These are phyloP conservation scores for Dichotomocladium elegans DNA, from an alignment of 371 early-diverging fungal species.

Conservation along the genomic window DNA sequence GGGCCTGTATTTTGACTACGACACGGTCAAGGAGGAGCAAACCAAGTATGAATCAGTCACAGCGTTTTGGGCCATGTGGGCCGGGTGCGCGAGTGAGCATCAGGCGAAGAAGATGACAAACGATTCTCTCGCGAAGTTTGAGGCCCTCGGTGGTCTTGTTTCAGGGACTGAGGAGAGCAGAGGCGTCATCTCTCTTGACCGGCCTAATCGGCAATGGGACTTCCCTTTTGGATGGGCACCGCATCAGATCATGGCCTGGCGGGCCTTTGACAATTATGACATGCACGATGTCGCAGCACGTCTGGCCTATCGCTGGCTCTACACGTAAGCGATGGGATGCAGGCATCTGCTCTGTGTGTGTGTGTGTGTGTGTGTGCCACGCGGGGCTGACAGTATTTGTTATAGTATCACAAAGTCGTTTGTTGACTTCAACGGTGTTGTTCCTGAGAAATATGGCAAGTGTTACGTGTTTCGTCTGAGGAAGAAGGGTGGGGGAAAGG, in stretches of 20 bases:
- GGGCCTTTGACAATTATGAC: slow-evolving; percentile 77
- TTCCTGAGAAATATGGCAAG: slow-evolving; percentile 86
- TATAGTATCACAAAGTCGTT: slow-evolving; percentile 82
- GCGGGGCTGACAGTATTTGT: no score
- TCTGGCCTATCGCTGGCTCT: slow-evolving; percentile 90
- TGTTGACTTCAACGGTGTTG: slow-evolving; percentile 96
- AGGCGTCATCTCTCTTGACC: slow-evolving; percentile 63
- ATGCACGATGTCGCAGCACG: slow-evolving; percentile 67
- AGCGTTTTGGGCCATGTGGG: slow-evolving; percentile 69
- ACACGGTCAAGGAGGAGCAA: slow-evolving; percentile 39
- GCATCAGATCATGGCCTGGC: slow-evolving; percentile 94
- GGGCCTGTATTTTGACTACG: slow-evolving; percentile 53
- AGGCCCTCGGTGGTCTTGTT: slow-evolving; percentile 80
- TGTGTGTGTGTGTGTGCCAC: no score
- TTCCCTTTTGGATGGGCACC: slow-evolving; percentile 94
- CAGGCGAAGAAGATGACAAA: slow-evolving; percentile 55
- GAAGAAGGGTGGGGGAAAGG: no score
- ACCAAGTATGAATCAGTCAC: slow-evolving; percentile 66
- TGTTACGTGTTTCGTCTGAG: not conserved
- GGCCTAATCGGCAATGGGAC: slow-evolving; percentile 95
- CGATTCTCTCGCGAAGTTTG: slow-evolving; percentile 56
- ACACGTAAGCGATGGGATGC: slow-evolving; percentile 47
- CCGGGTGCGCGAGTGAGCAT: slow-evolving; percentile 52
- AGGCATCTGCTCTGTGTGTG: no score
- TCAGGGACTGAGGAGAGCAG: slow-evolving; percentile 80